Conservation (phyloP, 1,284 basidiomycete species). For the Fomitopsis pinicola region DNA sequence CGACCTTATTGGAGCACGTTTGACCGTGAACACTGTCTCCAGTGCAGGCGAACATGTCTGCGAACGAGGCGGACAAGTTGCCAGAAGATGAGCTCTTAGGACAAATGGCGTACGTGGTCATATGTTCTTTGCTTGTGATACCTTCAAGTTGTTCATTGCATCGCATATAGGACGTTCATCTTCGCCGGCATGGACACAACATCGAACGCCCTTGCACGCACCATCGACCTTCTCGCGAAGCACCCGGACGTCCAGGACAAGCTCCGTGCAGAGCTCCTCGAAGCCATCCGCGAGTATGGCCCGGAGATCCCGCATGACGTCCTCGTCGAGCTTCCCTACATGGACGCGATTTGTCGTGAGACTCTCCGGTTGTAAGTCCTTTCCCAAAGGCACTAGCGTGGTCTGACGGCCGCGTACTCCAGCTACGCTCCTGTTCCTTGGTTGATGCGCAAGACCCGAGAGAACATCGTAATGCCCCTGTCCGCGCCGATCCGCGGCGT, state of each 20-base stretch:
- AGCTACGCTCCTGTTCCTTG: slow-evolving; percentile 6
- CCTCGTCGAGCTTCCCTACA: slow-evolving; percentile 9
- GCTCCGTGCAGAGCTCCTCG: slow-evolving; percentile 7
- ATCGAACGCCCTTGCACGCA: slow-evolving; percentile 6
- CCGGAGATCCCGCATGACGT: slow-evolving; percentile 8
- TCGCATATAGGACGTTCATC: slow-evolving; percentile 4
- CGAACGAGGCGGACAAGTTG: slow-evolving; percentile 19
- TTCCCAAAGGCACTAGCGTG: background rate
- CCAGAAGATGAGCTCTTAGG: slow-evolving; percentile 23
- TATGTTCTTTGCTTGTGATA: background rate
- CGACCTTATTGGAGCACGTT: background rate
- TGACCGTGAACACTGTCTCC: background rate
- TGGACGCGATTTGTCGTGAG: slow-evolving; percentile 14
- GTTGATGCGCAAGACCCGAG: slow-evolving; percentile 2
- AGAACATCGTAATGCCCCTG: slow-evolving; percentile 53
- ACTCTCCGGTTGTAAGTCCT: slow-evolving; percentile 9
- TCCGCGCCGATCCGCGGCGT: slow-evolving; percentile 35
- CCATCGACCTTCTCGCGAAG: slow-evolving; percentile 5
- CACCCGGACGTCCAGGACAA: slow-evolving; percentile 12
- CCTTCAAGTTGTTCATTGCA: background rate
- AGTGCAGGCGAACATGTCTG: slow-evolving; percentile 18
- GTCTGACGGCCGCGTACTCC: background rate
- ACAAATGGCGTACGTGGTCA: slow-evolving; percentile 21
- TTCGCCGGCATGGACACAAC: slow-evolving; percentile 12
- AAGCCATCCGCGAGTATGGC: background rate